These are phyloP conservation scores for Agroathelia rolfsii DNA, from an alignment of 1,284 basidiomycete species.

Conservation along the genomic window DNA sequence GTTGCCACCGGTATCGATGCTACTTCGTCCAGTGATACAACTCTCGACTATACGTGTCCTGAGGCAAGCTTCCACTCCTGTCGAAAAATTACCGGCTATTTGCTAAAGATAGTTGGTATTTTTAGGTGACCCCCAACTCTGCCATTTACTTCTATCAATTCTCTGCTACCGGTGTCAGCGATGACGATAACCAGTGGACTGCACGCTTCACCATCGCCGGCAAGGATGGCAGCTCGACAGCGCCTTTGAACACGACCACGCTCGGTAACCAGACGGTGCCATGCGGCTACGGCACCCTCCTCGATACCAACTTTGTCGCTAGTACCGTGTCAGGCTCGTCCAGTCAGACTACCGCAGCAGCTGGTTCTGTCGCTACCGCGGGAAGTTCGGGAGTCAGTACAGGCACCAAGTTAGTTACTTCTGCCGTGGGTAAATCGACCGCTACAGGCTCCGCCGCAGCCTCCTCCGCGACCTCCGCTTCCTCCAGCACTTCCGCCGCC, in stretches of 20 bases:
- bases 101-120: not conserved
- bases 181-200: slow-evolving; percentile 54
- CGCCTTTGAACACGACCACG: slow-evolving; percentile 45
- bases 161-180: slow-evolving; percentile 32
- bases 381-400: slow-evolving; percentile 2
- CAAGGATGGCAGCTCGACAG: slow-evolving; percentile 33
- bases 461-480: slow-evolving; percentile 1
- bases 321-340: slow-evolving; percentile 11
- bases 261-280: slow-evolving; percentile 44
- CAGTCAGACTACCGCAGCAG: slow-evolving; percentile 1
- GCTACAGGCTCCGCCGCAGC: not conserved
- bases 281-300: slow-evolving; percentile 47
- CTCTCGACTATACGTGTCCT: slow-evolving; percentile 59
- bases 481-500: not conserved
- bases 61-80: slow-evolving; percentile 27
- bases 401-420: slow-evolving; percentile 2
- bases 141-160: slow-evolving; percentile 79
- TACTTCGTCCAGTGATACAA: slow-evolving; percentile 30
- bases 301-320: slow-evolving; percentile 20
- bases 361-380: slow-evolving; percentile 2
- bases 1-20: slow-evolving; percentile 51
- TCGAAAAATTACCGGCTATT: slow-evolving; percentile 2
- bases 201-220: slow-evolving; percentile 73
- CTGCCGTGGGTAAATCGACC: slow-evolving; percentile 5
- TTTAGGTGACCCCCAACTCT: slow-evolving; percentile 56